phyloP scores from a whole-genome alignment of 2,329 filamentous ascomycete genomes.

The Metarhizium rileyi region DNA sequence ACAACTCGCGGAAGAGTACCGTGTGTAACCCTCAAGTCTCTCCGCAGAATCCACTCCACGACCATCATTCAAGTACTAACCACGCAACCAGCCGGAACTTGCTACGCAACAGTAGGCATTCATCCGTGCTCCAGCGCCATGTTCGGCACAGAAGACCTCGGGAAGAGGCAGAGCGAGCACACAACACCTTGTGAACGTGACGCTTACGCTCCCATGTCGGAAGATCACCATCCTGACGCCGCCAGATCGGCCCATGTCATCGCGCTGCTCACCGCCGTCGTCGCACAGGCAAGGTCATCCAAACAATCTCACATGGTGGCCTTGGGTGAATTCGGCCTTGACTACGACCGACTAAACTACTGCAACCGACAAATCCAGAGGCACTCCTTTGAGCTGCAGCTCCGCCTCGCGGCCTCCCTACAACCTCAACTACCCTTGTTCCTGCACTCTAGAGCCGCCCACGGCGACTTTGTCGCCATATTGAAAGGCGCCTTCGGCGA shows the following conservation, averaged over 20 bases:
- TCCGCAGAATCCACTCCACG: slow-evolving; percentile 1
- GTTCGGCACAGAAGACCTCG: slow-evolving; percentile 51
- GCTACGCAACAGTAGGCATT: slow-evolving; percentile 87
- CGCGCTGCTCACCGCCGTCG: slow-evolving; percentile 51
- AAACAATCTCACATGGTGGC: slow-evolving; percentile 50
- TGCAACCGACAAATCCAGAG: slow-evolving; percentile 71
- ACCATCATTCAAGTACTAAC: background rate
- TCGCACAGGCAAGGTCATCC: slow-evolving; percentile 44
- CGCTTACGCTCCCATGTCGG: slow-evolving; percentile 34
- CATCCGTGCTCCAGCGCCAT: slow-evolving; percentile 82
- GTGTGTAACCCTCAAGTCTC: slow-evolving; percentile 36
- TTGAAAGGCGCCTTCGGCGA: slow-evolving; percentile 50
- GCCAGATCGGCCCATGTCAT: slow-evolving; percentile 41
- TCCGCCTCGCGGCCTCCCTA: slow-evolving; percentile 62
- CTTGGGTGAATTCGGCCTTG: slow-evolving; percentile 90
- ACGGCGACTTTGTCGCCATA: slow-evolving; percentile 70
- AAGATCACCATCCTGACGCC: slow-evolving; percentile 37
- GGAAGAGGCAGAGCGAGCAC: slow-evolving; percentile 29
- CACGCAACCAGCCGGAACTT: slow-evolving; percentile 53
- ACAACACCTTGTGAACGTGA: slow-evolving; percentile 45
- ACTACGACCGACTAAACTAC: slow-evolving; percentile 86
- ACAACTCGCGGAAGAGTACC: slow-evolving; percentile 61
- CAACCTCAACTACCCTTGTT: slow-evolving; percentile 76
- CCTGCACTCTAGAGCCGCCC: slow-evolving; percentile 81
- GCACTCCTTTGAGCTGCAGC: slow-evolving; percentile 75